phyloP scores from a whole-genome alignment of 2,329 filamentous ascomycete species.

The Ceratocystis albifundus region DNA sequence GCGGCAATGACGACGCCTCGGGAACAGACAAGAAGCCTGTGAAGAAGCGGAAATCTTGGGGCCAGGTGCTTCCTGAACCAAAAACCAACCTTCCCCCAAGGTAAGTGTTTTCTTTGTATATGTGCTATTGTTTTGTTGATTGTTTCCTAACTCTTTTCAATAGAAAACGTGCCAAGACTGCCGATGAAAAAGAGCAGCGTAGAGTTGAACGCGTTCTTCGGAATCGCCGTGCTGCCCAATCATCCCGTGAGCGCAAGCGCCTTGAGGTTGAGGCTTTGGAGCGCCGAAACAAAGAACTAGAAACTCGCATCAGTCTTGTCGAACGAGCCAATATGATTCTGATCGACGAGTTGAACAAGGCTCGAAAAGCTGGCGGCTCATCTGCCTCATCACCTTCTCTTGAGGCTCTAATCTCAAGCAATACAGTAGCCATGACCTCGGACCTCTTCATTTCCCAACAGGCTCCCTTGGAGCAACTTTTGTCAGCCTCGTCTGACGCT shows the following conservation, averaged over 20 bases:
- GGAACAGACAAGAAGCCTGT: conserved; percentile 54
- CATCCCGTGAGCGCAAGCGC: conserved; percentile 86
- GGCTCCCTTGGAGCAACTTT: conserved; percentile 27
- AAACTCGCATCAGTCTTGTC: conserved; percentile 49
- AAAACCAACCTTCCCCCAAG: conserved; percentile 92
- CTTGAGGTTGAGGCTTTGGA: conserved; percentile 78
- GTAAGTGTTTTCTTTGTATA: conserved; percentile 36
- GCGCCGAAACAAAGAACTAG: conserved; percentile 58
- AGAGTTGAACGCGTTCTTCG: conserved; percentile 94
- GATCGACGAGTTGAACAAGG: conserved; percentile 40
- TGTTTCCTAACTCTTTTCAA: not conserved
- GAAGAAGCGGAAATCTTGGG: conserved; percentile 98
- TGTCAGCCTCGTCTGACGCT: conserved; percentile 25
- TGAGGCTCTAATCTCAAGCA: conserved; percentile 34
- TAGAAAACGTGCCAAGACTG: conserved; percentile 95
- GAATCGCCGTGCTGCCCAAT: conserved; percentile 91
- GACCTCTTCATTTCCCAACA: conserved; percentile 41
- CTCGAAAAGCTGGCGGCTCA: conserved; percentile 35
- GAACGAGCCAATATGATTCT: conserved; percentile 43
- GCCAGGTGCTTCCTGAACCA: conserved; percentile 87
- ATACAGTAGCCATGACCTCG: conserved; percentile 41
- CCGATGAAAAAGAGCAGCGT: conserved; percentile 96
- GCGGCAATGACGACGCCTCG: conserved; percentile 24
- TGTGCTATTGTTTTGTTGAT: not conserved
- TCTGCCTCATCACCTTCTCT: conserved; percentile 35